phyloP scores from a whole-genome alignment of 257 asterid genomes.

The Scutellaria minor region DNA sequence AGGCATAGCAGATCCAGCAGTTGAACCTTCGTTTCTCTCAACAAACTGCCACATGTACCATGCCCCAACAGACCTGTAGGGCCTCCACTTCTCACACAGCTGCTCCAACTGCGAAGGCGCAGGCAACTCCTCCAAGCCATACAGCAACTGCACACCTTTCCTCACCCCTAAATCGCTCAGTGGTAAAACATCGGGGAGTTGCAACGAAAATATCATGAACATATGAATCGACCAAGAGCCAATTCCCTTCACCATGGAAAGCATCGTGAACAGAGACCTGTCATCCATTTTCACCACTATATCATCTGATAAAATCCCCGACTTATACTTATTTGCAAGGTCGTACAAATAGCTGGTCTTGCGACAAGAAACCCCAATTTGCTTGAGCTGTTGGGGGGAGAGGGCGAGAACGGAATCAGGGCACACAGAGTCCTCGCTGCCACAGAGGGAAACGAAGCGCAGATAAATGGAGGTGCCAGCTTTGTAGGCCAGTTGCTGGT shows the following conservation, averaged over 20 bases:
- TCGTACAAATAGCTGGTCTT: conserved; percentile 87
- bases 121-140: conserved; percentile 85
- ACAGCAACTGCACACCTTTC: conserved; percentile 88
- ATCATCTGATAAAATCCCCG: conserved; percentile 84
- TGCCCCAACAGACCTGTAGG: conserved; percentile 90
- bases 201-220: conserved; percentile 94
- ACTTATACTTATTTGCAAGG: conserved; percentile 73
- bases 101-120: conserved; percentile 89
- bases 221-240: conserved; percentile 98
- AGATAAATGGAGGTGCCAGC: conserved; percentile 84
- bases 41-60: conserved; percentile 97
- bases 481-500: conserved; percentile 86
- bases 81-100: conserved; percentile 93
- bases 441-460: conserved; percentile 79
- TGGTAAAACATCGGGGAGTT: conserved; percentile 93
- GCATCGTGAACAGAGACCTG: conserved; percentile 83
- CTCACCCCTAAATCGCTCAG: conserved; percentile 93
- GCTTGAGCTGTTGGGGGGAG: conserved; percentile 82
- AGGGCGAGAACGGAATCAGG: conserved; percentile 77
- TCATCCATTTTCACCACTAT: conserved; percentile 91
- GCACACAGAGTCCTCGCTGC: conserved; percentile 62
- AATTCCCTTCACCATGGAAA: conserved; percentile 95
- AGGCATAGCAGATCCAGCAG: conserved; percentile 44
- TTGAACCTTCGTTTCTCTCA: conserved; percentile 70
- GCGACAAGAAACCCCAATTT: conserved; percentile 91